Evolutionary conservation across 148 eudicot species (phyloP), one percentile per base, ranked within the genome.

Genomic region (Selenicereus undatus): DNA sequence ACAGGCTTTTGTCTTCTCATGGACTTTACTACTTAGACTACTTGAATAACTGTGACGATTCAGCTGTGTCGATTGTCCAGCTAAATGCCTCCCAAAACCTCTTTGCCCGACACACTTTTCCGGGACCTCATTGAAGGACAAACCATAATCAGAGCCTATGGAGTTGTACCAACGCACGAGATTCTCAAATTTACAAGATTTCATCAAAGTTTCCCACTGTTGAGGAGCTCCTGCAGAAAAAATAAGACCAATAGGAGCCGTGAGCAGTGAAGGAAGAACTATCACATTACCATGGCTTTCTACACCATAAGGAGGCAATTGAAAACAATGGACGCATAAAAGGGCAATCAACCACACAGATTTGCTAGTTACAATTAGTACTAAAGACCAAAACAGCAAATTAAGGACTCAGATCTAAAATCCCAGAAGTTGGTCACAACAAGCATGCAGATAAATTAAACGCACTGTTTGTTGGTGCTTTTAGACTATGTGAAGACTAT

Each of bases 191-290:
- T 90, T 95, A 62, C 89, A 92, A 65, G 95, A 93, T 74, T 92
- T 92, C 79, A 88, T 88, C 89, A 93, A 86, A 80, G 97, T 93
- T 82, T 93, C 97, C 99, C 98, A 96, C 81, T 98, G 88, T 75
- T 56, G 75, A 74, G 97, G 97, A 89, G 90, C 84, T 65, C 89
- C 99, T 93, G 81, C 27, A 68, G 12, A 26, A 79, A 11, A 42
- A 18, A 24, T 20, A 9, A 60, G 20, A 69, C 18, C 16, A 11
- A 51, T 11, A 10, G 9, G 18, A 51, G 56, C 12, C 12, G 3
- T 51, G 16, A 51, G 56, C 8, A 51, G 18, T 16, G 56, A 51
- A 0, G 56, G 18, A 11, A 11, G 8, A 7, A 39, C 43, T 39
- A 39, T 7, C 43, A 39, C 43, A 39, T 39, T 39, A 39, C 32